Evolutionary conservation across 148 eudicot genomes (phyloP), one percentile per base, ranked within the genome.

Genomic region (Amaranthus palmeri): DNA sequence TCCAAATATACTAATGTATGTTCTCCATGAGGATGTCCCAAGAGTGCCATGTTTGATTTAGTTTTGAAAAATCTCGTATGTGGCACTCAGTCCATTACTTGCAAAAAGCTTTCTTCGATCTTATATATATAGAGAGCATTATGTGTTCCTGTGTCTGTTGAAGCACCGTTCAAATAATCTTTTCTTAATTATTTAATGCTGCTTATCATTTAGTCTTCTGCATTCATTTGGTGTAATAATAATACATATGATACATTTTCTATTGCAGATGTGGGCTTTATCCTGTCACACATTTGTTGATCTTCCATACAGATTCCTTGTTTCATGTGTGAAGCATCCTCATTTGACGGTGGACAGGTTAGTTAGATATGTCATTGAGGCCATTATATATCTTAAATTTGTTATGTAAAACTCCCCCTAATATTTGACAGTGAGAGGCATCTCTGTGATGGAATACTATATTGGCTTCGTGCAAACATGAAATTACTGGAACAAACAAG

Each of bases 341-440:
- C 75, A 86, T 76, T 78, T 93, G 86, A 89, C 92, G 4, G 85
- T 86, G 57, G 82, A 85, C 78, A 91, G 98, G 98, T 93, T 75
- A 63, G 81, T 79, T 67, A 43, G 25, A 68, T 42, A 41, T 55
- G 15, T 67, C 44, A 49, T 65, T 44, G 46, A 36, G 48, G 4
- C 11, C 25, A 48, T 50, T 68, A 25, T 25, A 25, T 76, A 18
- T 57, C 0, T 78, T 44, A 11, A 48, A 64, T 17, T 56, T 54
- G 43, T 48, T 64, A 72, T 50, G 6, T 1, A 17, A 49, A 4
- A 13, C 36, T 5, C 2, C 10, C 42, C 50, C 18, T 57, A 43
- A 66, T 60, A 17, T 51, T 14, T 64, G 81, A 87, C 82, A 93
- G 98, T 75, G 98, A 93, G 83, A 86, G 83, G 83, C 87, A 88